Base-by-base conservation (phyloP, 2,329 filamentous ascomycete genomes). In the Talaromyces sp. region DNA sequence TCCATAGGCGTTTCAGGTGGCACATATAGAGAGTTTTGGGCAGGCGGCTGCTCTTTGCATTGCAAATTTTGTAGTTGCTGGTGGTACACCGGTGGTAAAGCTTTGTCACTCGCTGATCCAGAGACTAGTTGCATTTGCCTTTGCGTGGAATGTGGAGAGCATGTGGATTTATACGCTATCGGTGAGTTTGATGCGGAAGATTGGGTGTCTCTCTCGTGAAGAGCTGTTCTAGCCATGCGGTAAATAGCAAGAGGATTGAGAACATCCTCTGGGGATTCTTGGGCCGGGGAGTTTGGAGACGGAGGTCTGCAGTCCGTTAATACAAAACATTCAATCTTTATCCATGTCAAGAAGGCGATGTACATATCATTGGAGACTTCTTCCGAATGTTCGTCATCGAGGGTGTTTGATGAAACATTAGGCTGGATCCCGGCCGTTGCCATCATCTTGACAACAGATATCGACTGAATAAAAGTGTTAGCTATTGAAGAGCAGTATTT, bases 221-320 rank as follows among this genome's bases (percentile, higher is more conserved):
- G 52, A 11, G 56, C 51, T 27, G 52, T 57, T 36, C 61, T 52
- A 14, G 62, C 59, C 54, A 64, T 57, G 17, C 58, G 54, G 37
- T 61, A 62, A 2, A 63, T 64, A 14, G 62, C 62, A 10, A 64
- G 59, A 20, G 61, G 61, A 14, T 62, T 62, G 16, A 64, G 51
- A 2, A 63, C 54, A 11, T 56, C 55, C 37, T 61, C 56, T n/a
- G 62, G 62, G 2, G 61, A 56, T 43, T 54, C 56, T 39, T 57
- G 52, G 10, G 58, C 44, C n/a, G 57, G 57, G 3, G 55, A 56
- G 17, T 27, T 42, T 43, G 58, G 24, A 29, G 40, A 41, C 14
- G 39, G n/a, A 29, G 46, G 19, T 10, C 54, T 62, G 29, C 27
- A 17, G 20, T 11, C 7, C 35, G 11, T 44, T 27, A 47, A 17